Evolutionary conservation across 345 rosid genomes (phyloP), one percentile per base, ranked within the genome.

Genomic region (Pistacia vera): DNA sequence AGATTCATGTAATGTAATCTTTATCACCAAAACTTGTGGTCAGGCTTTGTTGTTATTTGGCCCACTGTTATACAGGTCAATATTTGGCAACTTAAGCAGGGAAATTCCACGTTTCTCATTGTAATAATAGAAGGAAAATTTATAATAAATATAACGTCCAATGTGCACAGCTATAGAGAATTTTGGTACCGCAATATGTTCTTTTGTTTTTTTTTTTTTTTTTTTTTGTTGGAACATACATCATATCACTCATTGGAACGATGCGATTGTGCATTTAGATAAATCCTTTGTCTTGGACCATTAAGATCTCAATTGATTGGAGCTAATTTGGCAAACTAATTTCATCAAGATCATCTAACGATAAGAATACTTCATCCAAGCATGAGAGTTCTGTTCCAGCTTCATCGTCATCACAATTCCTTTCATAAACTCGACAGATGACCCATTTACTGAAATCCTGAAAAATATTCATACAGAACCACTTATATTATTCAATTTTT

Each of bases 341-440:
- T 85, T 95, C 99, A 67, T 95, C 99, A 33, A 93, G 87, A 80
- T 95, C 99, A 60, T 95, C 99, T 79, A 95, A 77, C 11, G 99
- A 93, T 77, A 95, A 77, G 78, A 95, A 95, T 20, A 95, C 97
- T 88, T 95, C 99, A 71, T 93, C 99, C 82, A 95, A 85, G 77
- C 98, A 91, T 22, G 99, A 95, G 13, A 95, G 93, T 70, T 91
- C 96, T n/a, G 83, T 73, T 70, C 88, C 90, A 67, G 85, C 89
- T 5, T 77, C 86, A 2, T 84, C 85, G 8, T 83, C 91, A 5
- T 82, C 88, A 33, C 79, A 79, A n/a, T 66, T 80, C 35, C 86
- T 76, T 78, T 95, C 96, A 58, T 88, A 87, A 58, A 95, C 99
- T 78, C 97, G 87, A 82, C 99, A 93, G 16, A 95, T 72, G 28